Conservation (phyloP, 805 yeast genomes). For the Zygosaccharomyces gambellarensis region DNA sequence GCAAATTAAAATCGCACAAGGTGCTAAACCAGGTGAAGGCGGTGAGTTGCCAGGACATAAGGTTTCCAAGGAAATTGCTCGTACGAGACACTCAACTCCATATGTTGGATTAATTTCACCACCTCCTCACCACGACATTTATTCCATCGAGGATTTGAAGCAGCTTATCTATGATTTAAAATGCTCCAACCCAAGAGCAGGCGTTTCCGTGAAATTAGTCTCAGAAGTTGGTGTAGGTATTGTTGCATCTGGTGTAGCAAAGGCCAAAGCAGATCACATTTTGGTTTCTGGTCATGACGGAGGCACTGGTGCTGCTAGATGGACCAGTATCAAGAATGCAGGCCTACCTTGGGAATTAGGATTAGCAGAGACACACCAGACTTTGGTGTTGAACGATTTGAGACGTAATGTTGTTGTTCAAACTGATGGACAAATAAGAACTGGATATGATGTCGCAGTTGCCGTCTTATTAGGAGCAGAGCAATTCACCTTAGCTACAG, state of each 20-base stretch:
- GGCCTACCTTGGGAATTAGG: slow-evolving; percentile 99
- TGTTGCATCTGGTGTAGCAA: slow-evolving; percentile 98
- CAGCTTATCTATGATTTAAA: slow-evolving; percentile 94
- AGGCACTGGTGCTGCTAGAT: slow-evolving; percentile 99
- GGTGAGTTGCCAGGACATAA: slow-evolving; percentile 97
- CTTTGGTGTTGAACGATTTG: slow-evolving; percentile 88
- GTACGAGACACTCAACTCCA: slow-evolving; percentile 93
- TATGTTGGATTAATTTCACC: slow-evolving; percentile 97
- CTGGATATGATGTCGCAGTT: slow-evolving; percentile 95
- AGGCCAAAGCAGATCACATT: slow-evolving; percentile 96
- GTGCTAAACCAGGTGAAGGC: slow-evolving; percentile 99
- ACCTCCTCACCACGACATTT: slow-evolving; percentile 98
- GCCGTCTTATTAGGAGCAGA: slow-evolving; percentile 97
- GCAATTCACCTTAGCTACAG: slow-evolving; percentile 97
- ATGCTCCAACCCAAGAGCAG: slow-evolving; percentile 94
- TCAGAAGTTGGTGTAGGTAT: slow-evolving; percentile 99
- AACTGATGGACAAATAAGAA: slow-evolving; percentile 97
- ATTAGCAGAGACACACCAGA: slow-evolving; percentile 96
- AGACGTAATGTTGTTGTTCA: slow-evolving; percentile 94
- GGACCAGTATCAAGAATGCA: slow-evolving; percentile 95
- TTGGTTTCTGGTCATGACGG: slow-evolving; percentile 97
- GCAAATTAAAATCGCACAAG: slow-evolving; percentile 98
- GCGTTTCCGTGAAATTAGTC: slow-evolving; percentile 93
- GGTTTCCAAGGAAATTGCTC: slow-evolving; percentile 82
- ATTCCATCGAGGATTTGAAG: slow-evolving; percentile 95